Evolutionary conservation across 1,284 basidiomycete species (phyloP).

Genomic region (Puccinia sorghi): DNA sequence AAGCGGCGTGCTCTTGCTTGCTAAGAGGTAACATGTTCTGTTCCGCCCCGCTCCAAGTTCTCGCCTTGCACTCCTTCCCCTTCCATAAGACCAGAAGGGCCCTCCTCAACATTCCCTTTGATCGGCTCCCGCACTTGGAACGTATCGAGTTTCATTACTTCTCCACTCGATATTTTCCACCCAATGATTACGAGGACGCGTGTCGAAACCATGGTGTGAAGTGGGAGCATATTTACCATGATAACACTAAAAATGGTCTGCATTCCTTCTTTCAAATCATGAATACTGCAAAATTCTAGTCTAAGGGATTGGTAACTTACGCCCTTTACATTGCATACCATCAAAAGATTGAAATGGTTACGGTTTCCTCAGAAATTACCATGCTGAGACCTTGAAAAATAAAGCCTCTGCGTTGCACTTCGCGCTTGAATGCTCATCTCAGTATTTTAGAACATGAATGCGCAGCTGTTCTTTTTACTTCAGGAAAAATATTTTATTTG

Average conservation of each 20-base stretch:
- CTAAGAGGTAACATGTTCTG: not conserved
- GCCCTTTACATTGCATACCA: too few relatives aligned
- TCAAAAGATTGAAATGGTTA: too few relatives aligned
- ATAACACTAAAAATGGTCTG: not conserved
- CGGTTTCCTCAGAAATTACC: too few relatives aligned
- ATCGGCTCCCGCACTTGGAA: not conserved
- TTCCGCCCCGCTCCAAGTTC: not conserved
- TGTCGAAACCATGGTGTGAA: not conserved
- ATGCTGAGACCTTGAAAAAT: too few relatives aligned
- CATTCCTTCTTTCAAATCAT: not conserved
- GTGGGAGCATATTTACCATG: not conserved
- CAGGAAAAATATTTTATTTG: too few relatives aligned
- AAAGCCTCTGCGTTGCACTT: too few relatives aligned
- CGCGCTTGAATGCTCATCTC: too few relatives aligned
- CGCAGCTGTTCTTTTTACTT: too few relatives aligned
- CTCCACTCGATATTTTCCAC: not conserved
- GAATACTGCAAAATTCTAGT: too few relatives aligned
- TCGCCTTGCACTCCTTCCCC: not conserved
- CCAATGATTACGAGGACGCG: not conserved
- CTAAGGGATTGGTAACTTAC: too few relatives aligned
- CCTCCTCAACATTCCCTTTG: not conserved
- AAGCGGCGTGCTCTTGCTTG: not conserved
- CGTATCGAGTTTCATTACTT: conserved; percentile 10
- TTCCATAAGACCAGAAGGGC: not conserved
- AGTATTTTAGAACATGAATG: too few relatives aligned